phyloP scores from a whole-genome alignment of 805 yeast genomes.

The Candida krabiensis region DNA sequence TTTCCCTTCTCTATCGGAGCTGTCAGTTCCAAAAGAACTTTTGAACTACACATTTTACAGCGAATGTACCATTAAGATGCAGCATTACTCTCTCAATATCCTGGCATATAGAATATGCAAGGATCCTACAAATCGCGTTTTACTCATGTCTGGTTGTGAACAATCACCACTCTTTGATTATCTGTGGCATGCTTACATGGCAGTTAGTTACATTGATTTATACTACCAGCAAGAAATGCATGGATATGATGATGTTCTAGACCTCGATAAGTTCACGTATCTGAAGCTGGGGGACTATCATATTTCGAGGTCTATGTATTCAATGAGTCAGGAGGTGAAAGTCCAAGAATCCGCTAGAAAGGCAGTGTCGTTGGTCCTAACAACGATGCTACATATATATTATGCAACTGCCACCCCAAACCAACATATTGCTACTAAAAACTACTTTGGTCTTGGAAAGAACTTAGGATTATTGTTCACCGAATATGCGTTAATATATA shows the following conservation, averaged over 20 bases:
- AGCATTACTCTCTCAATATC: conserved; percentile 15
- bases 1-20: conserved; percentile 12
- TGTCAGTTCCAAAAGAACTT: conserved; percentile 13
- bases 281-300: conserved; percentile 23
- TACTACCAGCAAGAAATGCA: conserved; percentile 22
- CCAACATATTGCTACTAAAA: conserved; percentile 15
- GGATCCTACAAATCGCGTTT: conserved; percentile 14
- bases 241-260: conserved; percentile 21
- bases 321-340: conserved; percentile 20
- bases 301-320: conserved; percentile 20
- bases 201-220: conserved; percentile 20
- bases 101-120: conserved; percentile 20
- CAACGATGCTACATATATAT: conserved; percentile 22
- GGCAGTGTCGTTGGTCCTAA: conserved; percentile 16
- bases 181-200: conserved; percentile 22
- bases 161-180: conserved; percentile 16
- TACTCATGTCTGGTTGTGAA: conserved; percentile 12
- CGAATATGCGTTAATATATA: conserved; percentile 13
- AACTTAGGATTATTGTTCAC: conserved; percentile 20
- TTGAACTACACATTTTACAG: conserved; percentile 19
- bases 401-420: conserved; percentile 22
- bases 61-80: conserved; percentile 17
- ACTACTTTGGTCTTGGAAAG: conserved; percentile 21
- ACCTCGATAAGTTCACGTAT: conserved; percentile 17
- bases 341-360: conserved; percentile 15